Conservation (phyloP, 257 asterid species). For the Nicotiana tabacum region DNA sequence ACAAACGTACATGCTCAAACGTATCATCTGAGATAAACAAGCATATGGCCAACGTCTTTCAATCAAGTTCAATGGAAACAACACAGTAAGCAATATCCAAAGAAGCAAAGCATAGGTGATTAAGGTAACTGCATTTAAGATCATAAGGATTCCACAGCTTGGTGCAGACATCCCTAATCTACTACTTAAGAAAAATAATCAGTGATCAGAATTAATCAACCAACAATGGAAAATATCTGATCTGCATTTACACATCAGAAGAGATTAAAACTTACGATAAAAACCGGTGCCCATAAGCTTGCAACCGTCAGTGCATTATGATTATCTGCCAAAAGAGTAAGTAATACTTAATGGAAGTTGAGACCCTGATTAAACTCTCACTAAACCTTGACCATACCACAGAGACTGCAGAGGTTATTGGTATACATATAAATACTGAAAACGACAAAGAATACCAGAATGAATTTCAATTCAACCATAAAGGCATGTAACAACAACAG, state of each 20-base stretch:
- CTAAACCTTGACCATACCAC: slow-evolving; percentile 2
- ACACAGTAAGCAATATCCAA: not conserved
- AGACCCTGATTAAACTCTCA: not conserved
- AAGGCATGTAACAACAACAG: not conserved
- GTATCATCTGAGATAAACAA: not conserved
- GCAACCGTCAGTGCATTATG: slow-evolving; percentile 73
- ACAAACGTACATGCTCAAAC: not conserved
- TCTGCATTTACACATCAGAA: slow-evolving; percentile 1
- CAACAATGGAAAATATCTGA: not conserved
- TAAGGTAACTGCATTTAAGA: not conserved
- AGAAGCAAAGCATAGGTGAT: not conserved
- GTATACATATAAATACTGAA: not conserved
- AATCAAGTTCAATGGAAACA: not conserved
- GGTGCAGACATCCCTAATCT: not conserved
- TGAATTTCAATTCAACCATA: slow-evolving; percentile 1
- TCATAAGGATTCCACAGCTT: not conserved
- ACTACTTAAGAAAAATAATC: not conserved
- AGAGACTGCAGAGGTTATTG: not conserved
- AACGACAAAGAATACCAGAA: not conserved
- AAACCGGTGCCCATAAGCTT: slow-evolving; percentile 93
- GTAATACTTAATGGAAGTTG: not conserved
- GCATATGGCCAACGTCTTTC: not conserved
- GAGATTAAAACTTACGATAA: slow-evolving; percentile 55
- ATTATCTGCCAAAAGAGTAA: slow-evolving; percentile 56
- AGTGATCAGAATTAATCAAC: not conserved